Evolutionary conservation across 306 rosid species (phyloP).

Genomic region (Mimosa bimucronata): DNA sequence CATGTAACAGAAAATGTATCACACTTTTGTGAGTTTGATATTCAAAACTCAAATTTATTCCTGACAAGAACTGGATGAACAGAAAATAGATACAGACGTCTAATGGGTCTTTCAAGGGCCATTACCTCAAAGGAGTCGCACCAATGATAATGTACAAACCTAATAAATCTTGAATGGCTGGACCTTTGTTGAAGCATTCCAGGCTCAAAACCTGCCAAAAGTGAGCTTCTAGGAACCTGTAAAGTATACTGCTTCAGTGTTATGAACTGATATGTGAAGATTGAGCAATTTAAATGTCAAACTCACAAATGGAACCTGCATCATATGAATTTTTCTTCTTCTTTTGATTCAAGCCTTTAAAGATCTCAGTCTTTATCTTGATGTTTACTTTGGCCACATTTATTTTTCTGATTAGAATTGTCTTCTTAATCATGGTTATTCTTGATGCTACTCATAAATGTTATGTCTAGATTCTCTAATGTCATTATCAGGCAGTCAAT

Average conservation of each 20-base stretch:
- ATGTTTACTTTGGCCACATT: not conserved
- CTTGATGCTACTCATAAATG: not conserved
- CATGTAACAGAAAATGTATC: not conserved
- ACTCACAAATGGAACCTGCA: not conserved
- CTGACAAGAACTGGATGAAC: not conserved
- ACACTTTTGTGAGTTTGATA: not conserved
- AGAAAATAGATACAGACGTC: not conserved
- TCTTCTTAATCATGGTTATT: not conserved
- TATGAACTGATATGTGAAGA: not conserved
- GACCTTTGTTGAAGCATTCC: not conserved
- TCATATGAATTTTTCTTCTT: not conserved
- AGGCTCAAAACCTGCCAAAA: not conserved
- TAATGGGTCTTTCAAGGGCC: not conserved
- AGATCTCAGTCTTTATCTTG: not conserved
- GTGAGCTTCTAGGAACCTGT: not conserved
- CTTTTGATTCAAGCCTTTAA: slow-evolving; percentile 3
- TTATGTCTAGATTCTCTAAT: not conserved
- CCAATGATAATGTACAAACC: not conserved
- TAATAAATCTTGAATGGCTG: not conserved
- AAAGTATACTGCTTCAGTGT: not conserved
- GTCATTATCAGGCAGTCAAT: not conserved
- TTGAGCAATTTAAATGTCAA: not conserved
- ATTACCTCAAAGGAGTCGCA: not conserved
- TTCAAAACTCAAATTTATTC: not conserved
- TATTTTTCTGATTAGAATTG: not conserved